Conservation (phyloP, 139 green algal species). For the Pleodorina starrii region DNA sequence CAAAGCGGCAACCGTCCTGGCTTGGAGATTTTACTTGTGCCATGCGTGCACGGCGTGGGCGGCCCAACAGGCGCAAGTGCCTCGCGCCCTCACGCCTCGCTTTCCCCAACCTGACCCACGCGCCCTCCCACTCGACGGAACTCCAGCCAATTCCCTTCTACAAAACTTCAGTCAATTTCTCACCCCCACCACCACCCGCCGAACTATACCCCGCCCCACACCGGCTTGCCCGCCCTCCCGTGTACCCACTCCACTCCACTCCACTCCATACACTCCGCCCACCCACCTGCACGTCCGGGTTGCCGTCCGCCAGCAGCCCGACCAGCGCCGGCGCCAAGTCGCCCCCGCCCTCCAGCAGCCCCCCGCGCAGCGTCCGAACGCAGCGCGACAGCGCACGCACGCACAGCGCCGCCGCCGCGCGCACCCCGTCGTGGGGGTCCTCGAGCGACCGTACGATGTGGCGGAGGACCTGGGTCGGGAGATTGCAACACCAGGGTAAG, state of each 20-base stretch:
- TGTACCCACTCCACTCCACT: not conserved
- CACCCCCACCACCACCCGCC: too few species aligned
- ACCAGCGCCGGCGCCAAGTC: slow-evolving; percentile 77
- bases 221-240: not conserved
- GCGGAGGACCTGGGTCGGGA: slow-evolving; percentile 56
- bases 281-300: slow-evolving; percentile 62
- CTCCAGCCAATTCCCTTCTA: too few species aligned
- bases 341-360: slow-evolving; percentile 19
- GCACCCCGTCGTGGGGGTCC: slow-evolving; percentile 57
- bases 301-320: slow-evolving; percentile 62
- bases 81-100: too few species aligned
- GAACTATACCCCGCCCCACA: not conserved
- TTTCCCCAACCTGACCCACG: too few species aligned
- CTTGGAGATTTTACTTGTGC: too few species aligned
- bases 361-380: slow-evolving; percentile 62
- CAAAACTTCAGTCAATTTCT: too few species aligned
- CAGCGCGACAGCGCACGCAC: slow-evolving; percentile 82
- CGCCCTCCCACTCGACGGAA: too few species aligned
- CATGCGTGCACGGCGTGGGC: too few species aligned
- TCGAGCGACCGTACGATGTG: slow-evolving; percentile 70
- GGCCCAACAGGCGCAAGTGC: too few species aligned
- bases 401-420: slow-evolving; percentile 80
- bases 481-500: too few species aligned
- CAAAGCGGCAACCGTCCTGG: too few species aligned
- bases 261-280: not conserved